Evolutionary conservation across 805 yeast genomes (phyloP).

Genomic region (Brettanomyces sp.): DNA sequence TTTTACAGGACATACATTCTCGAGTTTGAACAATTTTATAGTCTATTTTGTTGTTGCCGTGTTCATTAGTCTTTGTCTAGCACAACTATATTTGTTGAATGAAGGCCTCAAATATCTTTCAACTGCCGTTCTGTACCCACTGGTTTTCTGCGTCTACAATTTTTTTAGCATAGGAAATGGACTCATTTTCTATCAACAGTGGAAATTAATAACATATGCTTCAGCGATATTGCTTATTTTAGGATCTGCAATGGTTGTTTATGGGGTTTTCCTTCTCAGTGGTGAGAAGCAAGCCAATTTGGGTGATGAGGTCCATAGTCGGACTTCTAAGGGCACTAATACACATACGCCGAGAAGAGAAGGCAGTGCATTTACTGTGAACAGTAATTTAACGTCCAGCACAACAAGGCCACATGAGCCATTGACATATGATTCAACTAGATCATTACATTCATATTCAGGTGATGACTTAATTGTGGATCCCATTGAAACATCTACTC

Average conservation of each 20-base stretch:
- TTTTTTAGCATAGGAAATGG: constrained; percentile 59
- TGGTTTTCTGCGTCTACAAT: constrained; percentile 79
- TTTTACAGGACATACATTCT: constrained; percentile 22
- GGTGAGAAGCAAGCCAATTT: neutral
- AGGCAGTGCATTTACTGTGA: too few species aligned
- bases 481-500: neutral
- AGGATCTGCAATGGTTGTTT: constrained; percentile 43
- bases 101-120: constrained; percentile 61
- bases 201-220: constrained; percentile 26
- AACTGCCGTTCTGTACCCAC: constrained; percentile 73
- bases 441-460: too few species aligned
- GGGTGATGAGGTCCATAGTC: neutral
- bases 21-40: constrained; percentile 27
- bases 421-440: too few species aligned
- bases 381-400: too few species aligned
- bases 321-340: neutral
- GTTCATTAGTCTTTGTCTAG: constrained; percentile 55
- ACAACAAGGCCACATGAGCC: too few species aligned
- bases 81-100: constrained; percentile 67
- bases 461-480: neutral
- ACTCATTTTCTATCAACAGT: constrained; percentile 47
- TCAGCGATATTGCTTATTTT: constrained; percentile 31
- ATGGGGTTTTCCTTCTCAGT: constrained; percentile 64
- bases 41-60: constrained; percentile 42
- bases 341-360: too few species aligned